phyloP scores from a whole-genome alignment of 371 early-diverging fungal genomes.

The Phascolomyces articulosus region DNA sequence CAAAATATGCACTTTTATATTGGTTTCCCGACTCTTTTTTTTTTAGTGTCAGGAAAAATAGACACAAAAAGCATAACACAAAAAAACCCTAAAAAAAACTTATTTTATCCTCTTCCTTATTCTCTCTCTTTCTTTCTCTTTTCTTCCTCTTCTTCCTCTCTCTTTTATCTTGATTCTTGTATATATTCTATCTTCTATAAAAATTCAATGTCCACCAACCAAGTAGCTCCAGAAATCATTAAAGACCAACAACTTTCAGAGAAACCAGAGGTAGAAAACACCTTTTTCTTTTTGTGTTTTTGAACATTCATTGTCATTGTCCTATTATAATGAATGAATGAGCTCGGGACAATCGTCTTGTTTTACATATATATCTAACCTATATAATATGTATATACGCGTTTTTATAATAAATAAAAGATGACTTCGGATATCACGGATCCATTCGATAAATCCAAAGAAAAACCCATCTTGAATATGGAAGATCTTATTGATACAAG shows the following conservation, averaged over 20 bases:
- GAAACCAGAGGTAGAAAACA: neutral
- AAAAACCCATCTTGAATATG: neutral
- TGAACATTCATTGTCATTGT: no score
- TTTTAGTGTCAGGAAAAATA: neutral
- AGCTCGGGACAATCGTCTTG: neutral
- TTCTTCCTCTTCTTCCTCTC: neutral
- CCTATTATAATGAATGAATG: neutral
- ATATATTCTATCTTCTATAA: neutral
- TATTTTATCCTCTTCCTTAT: no score
- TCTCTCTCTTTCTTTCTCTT: neutral
- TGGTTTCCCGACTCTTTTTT: neutral
- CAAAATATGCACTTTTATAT: neutral
- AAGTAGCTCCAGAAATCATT: neutral
- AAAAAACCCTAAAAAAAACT: neutral
- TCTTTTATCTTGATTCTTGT: neutral
- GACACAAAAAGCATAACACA: neutral
- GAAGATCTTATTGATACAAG: slow-evolving; percentile 72
- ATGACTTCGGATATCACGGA: neutral
- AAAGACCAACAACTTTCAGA: neutral
- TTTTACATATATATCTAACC: no score
- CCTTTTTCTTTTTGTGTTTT: neutral
- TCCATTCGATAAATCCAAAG: neutral
- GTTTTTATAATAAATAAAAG: no score
- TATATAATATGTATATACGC: neutral
- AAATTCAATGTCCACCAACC: neutral